Percentiles rank a stretch among this genome's conserved stretches.
Conservation (phyloP, 2,329 filamentous ascomycete species). For the Pyrenochaeta sp. region DNA sequence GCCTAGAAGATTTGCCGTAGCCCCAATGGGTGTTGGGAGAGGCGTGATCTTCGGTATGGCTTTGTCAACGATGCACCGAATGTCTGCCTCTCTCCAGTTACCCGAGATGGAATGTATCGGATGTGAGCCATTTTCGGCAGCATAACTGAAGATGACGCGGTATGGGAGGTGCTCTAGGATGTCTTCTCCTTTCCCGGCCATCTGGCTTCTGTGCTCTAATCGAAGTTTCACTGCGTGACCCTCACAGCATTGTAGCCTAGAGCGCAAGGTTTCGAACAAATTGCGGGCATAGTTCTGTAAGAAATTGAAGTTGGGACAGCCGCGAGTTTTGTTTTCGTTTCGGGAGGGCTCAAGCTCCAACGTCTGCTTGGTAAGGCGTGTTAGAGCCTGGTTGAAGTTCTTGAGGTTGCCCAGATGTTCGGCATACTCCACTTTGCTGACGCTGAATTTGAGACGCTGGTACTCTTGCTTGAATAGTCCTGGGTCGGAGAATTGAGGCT, state of each 20-base stretch:
- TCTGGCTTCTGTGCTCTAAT: slow-evolving; percentile 16
- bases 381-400: slow-evolving; percentile 28
- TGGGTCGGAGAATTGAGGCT: slow-evolving; percentile 27
- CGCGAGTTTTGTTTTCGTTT: slow-evolving; percentile 3
- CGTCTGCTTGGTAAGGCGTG: slow-evolving; percentile 31
- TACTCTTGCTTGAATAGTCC: slow-evolving; percentile 36
- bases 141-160: slow-evolving; percentile 23
- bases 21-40: neutral
- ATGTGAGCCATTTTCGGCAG: neutral
- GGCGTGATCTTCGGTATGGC: neutral
- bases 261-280: slow-evolving; percentile 21
- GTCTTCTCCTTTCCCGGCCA: slow-evolving; percentile 11
- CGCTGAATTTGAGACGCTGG: slow-evolving; percentile 31
- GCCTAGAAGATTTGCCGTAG: neutral
- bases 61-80: slow-evolving; percentile 17
- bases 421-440: slow-evolving; percentile 31
- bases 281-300: slow-evolving; percentile 21
- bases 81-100: slow-evolving; percentile 23
- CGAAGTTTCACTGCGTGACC: slow-evolving; percentile 33
- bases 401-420: slow-evolving; percentile 25
- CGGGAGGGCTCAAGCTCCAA: slow-evolving; percentile 22
- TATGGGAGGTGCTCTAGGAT: slow-evolving; percentile 15
- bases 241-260: slow-evolving; percentile 25
- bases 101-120: neutral
- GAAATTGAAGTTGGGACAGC: slow-evolving; percentile 29